These are phyloP conservation scores for Trichoderma guizhouense DNA, from an alignment of 2,329 filamentous ascomycete genomes.

Conservation along the genomic window DNA sequence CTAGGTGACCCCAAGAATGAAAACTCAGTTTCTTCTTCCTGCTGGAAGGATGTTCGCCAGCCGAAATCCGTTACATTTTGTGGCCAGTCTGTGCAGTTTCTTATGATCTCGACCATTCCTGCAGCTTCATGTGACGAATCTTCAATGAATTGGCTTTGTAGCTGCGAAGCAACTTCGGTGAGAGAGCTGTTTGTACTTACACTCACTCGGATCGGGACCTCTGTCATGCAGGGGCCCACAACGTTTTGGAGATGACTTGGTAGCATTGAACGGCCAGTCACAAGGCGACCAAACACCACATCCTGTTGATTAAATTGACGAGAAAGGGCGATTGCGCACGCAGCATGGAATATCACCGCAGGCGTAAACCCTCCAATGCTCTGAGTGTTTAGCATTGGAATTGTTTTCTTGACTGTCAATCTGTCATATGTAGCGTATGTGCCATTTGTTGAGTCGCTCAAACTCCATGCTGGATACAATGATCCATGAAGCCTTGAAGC, in stretches of 20 bases:
- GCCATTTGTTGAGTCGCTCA: neutral
- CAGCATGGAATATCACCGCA: constrained; percentile 5
- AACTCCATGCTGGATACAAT: neutral
- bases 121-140: constrained; percentile 5
- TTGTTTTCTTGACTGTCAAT: neutral
- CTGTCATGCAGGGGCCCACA: constrained; percentile 16
- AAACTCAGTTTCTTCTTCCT: constrained; percentile 7
- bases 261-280: constrained; percentile 13
- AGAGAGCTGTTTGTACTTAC: neutral
- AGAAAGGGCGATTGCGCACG: constrained; percentile 5
- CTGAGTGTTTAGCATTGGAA: neutral
- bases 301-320: constrained; percentile 7
- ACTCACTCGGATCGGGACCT: neutral
- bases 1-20: constrained; percentile 2
- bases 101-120: constrained; percentile 11
- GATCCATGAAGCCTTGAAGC: neutral
- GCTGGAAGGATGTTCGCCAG: constrained; percentile 13
- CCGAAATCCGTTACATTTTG: constrained; percentile 5
- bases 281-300: constrained; percentile 15
- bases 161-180: neutral
- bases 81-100: constrained; percentile 14
- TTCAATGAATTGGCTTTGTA: constrained; percentile 11
- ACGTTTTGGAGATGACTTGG: constrained; percentile 13
- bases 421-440: neutral
- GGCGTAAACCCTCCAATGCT: neutral